Evolutionary conservation across 208 protist species (phyloP), one percentile per base, ranked within the genome.

Genomic region (Leishmania amazonensis): DNA sequence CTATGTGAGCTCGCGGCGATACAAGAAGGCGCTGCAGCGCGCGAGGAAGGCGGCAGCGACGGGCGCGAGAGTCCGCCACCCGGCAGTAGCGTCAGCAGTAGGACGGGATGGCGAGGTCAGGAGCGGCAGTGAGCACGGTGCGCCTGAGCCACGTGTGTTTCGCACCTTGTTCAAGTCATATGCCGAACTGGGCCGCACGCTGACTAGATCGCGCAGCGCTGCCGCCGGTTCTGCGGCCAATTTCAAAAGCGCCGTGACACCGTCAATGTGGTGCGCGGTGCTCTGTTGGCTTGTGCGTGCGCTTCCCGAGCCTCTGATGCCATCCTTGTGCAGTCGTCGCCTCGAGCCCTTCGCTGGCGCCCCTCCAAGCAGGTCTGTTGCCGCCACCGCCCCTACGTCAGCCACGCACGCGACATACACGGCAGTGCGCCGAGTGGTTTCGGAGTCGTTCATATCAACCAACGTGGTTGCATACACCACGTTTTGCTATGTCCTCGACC

Each of bases 251-350:
- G 0, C 15, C 15, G 24, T 83, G 42, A 83, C 78, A 3, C 51
- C 85, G 6, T 60, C 75, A 15, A 85, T 85, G 81, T 84, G 81
- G 85, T 79, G 81, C 58, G 76, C 73, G 31, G 38, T 90, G 24
- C 42, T 93, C 7, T 88, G 84, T 21, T 53, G 79, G 2, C 85
- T 91, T 78, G 51, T 93, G 57, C 47, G 84, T 7, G 80, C 80
- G 45, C 84, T 93, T 42, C 90, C 90, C 0, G 83, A 87, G 75
- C 87, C 90, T 13, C 79, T 93, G 49, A 80, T 93, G 47, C 84
- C 87, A 2, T 40, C 78, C 1, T 64, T 90, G 51, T 90, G 87
- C 83, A 90, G 86, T 53, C 90, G 87, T 28, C 83, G 85, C 64
- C 81, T 88, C 73, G 87, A 91, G 72, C 75, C 79, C 31, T 64